Evolutionary conservation across 1,139 yeast genomes (phyloP), one percentile per base, ranked within the genome.

Genomic region (Sugiyamaella xylanicola): DNA sequence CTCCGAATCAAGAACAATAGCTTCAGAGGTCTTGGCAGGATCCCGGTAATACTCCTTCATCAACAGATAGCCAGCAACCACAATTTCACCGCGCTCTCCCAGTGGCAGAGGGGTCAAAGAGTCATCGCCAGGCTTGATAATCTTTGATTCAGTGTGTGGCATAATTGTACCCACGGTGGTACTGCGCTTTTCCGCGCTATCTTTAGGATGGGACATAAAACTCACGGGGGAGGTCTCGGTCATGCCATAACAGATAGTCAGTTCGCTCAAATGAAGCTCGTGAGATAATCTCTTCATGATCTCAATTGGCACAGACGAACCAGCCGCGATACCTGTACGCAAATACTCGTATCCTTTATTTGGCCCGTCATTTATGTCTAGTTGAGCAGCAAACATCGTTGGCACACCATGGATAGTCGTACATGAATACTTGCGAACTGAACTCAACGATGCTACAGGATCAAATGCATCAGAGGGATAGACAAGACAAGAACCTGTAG

Each of bases 181-280:
- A 17, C 62, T 59, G 8, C 73, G 64, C 53, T 63, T 60, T 19
- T 63, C 65, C 37, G 68, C 44, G 2, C 69, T 56, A 49, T 68
- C 72, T 17, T 56, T 49, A 2, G 68, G 68, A 11, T 59, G 54
- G 1, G 72, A 61, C 73, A 70, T 69, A 60, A 68, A 67, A 25
- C 68, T 61, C 9, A 69, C 72, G 0, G 73, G 73, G 1, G 71
- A 59, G 1, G 73, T 70, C 48, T 70, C 73, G 4, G 73, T 70
- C 73, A 70, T 70, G 19, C 73, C 73, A 54, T 70, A 70, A 59
- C 73, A 68, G 46, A 70, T 70, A 8, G 70, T 66, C 35, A 70
- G 63, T 45, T 65, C 66, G 35, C 47, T 43, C 36, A 69, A 59
- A 49, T 65, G 64, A 47, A 70, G 54, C 15, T 56, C 56, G 8